Evolutionary conservation across 331 rosid species (phyloP).

Genomic region (Quercus tomentella): DNA sequence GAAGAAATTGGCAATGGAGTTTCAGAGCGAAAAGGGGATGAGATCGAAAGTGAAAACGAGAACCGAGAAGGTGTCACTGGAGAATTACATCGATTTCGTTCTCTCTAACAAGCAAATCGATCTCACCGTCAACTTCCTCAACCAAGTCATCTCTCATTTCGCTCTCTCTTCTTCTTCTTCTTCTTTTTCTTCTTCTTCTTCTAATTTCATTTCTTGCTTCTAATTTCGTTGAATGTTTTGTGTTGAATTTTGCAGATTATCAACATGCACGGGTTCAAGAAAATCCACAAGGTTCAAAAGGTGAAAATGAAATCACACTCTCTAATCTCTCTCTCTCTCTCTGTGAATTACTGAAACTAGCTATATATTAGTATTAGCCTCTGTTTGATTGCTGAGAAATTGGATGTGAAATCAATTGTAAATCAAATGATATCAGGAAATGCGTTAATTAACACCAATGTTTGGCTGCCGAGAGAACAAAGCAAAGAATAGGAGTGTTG

Average conservation of each 20-base stretch:
- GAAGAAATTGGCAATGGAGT: constrained; percentile 6
- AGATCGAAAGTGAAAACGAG: constrained; percentile 18
- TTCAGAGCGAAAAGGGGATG: background rate
- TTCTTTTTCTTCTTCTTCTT: no score
- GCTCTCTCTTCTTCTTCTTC: background rate
- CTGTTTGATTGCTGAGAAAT: background rate
- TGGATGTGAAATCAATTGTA: no score
- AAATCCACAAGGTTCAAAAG: constrained; percentile 41
- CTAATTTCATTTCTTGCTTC: no score
- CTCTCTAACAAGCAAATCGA: constrained; percentile 37
- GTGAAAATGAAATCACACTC: constrained; percentile 12
- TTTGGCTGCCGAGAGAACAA: no score
- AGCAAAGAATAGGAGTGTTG: no score
- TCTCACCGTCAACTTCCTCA: constrained; percentile 46
- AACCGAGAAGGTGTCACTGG: constrained; percentile 38
- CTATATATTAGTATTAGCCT: background rate
- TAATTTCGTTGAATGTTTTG: background rate
- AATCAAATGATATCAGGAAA: no score
- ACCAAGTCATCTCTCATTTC: constrained; percentile 40
- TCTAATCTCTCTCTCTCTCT: background rate
- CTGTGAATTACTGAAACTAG: background rate
- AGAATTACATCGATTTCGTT: constrained; percentile 45
- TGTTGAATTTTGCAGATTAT: constrained; percentile 40
- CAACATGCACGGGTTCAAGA: constrained; percentile 73
- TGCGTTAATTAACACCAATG: no score